These are phyloP conservation scores for Didymella lethalis DNA, from an alignment of 2,329 filamentous ascomycete genomes.

Conservation along the genomic window DNA sequence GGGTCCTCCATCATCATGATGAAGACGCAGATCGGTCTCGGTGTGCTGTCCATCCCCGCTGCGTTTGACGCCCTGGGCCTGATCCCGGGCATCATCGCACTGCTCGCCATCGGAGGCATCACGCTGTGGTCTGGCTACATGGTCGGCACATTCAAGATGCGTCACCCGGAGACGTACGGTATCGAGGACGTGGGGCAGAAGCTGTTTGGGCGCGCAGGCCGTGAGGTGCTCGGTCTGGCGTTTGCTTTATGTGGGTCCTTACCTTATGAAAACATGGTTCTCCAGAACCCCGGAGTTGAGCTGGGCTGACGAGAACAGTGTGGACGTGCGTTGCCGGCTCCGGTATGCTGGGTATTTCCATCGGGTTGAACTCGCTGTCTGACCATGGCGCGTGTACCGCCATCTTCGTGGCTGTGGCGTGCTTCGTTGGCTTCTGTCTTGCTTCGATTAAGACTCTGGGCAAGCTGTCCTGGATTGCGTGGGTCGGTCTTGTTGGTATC, in stretches of 20 bases:
- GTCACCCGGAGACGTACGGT: conserved; percentile 62
- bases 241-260: conserved; percentile 46
- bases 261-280: conserved; percentile 46
- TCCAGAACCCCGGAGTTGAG: conserved; percentile 4
- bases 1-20: conserved; percentile 33
- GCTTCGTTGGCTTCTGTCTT: conserved; percentile 59
- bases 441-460: conserved; percentile 66
- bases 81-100: conserved; percentile 56
- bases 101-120: conserved; percentile 51
- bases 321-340: conserved; percentile 52
- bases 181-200: conserved; percentile 64
- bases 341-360: conserved; percentile 66
- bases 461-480: conserved; percentile 63
- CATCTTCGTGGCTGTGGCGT: conserved; percentile 56
- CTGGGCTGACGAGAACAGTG: conserved; percentile 40
- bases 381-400: conserved; percentile 67
- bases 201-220: conserved; percentile 61
- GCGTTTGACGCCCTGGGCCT: conserved; percentile 57
- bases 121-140: conserved; percentile 60
- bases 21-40: conserved; percentile 38
- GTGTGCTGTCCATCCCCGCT: conserved; percentile 57
- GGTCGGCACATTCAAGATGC: conserved; percentile 60
- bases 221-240: conserved; percentile 53
- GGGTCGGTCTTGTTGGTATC: conserved; percentile 21
- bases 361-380: conserved; percentile 67